Conservation (phyloP, 2,329 filamentous ascomycete species). For the Pseudogymnoascus sp. region DNA sequence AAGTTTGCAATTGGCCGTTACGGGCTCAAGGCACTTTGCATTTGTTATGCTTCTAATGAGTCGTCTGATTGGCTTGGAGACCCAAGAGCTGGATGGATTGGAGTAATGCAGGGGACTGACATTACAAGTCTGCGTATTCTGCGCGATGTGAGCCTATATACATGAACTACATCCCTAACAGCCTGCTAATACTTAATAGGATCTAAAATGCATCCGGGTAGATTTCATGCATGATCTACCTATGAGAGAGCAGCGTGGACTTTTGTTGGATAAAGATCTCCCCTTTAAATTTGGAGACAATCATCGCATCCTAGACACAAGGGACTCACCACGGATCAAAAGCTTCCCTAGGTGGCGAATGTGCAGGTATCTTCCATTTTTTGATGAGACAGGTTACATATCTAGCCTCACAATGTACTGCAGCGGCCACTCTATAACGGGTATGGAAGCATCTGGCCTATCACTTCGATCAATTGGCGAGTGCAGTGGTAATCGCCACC, state of each 20-base stretch:
- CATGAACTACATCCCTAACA: background rate
- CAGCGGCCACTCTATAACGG: too few species aligned
- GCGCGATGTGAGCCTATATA: slow-evolving; percentile 2
- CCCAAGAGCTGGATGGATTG: background rate
- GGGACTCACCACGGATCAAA: background rate
- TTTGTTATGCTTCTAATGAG: background rate
- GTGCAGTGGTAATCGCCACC: too few species aligned
- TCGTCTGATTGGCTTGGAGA: slow-evolving; percentile 6
- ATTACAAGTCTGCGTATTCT: background rate
- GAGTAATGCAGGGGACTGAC: background rate
- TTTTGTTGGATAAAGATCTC: slow-evolving; percentile 5
- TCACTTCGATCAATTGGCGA: too few species aligned
- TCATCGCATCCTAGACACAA: background rate
- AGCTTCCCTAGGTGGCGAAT: background rate
- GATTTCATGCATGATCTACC: background rate
- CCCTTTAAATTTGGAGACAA: background rate
- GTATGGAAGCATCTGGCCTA: too few species aligned
- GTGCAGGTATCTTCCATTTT: background rate
- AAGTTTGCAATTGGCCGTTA: slow-evolving; percentile 8
- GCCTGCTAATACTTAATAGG: background rate
- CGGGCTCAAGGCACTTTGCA: slow-evolving; percentile 1
- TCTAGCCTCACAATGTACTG: too few species aligned
- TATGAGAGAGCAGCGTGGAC: background rate
- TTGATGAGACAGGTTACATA: too few species aligned
- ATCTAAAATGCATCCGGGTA: slow-evolving; percentile 3